Evolutionary conservation across 768 basidiomycete species (phyloP).

Genomic region (Lentinula guzmanii): DNA sequence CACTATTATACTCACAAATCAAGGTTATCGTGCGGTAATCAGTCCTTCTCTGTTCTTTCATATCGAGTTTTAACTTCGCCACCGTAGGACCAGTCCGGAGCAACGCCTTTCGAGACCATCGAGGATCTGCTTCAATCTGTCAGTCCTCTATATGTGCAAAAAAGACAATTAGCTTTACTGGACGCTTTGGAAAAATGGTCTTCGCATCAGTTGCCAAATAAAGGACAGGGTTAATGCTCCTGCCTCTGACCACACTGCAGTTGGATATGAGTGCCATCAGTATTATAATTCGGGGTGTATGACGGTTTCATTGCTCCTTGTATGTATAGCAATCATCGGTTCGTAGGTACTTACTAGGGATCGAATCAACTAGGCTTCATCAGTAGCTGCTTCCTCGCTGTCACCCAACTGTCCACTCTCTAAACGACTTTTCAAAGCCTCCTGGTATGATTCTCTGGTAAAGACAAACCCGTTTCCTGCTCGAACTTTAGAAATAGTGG

Average conservation of each 20-base stretch:
- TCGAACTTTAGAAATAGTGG: conserved; percentile 46
- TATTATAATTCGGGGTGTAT: neutral
- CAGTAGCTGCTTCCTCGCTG: conserved; percentile 6
- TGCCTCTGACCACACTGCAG: neutral
- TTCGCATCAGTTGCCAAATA: neutral
- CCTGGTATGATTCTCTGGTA: conserved; percentile 53
- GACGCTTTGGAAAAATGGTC: conserved; percentile 33
- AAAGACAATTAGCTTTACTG: conserved; percentile 31
- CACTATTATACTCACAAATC: conserved; percentile 38
- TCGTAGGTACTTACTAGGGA: neutral
- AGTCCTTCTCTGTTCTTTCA: conserved; percentile 7
- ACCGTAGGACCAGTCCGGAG: conserved; percentile 7
- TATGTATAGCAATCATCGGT: neutral
- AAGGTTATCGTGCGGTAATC: conserved; percentile 50
- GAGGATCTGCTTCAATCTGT: conserved; percentile 49
- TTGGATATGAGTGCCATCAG: neutral
- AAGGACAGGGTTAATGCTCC: neutral
- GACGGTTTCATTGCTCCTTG: neutral
- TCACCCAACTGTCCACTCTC: conserved; percentile 26
- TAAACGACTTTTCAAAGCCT: conserved; percentile 35
- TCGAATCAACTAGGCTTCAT: neutral
- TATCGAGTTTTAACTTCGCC: neutral
- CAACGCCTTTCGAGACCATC: conserved; percentile 45
- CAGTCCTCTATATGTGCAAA: conserved; percentile 49
- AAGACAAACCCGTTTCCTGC: conserved; percentile 36